A percentile compares a stretch with the other conserved stretches of the same genome.
phyloP scores from a whole-genome alignment of 2,329 filamentous ascomycete species.

The Arachnomyces sp. region DNA sequence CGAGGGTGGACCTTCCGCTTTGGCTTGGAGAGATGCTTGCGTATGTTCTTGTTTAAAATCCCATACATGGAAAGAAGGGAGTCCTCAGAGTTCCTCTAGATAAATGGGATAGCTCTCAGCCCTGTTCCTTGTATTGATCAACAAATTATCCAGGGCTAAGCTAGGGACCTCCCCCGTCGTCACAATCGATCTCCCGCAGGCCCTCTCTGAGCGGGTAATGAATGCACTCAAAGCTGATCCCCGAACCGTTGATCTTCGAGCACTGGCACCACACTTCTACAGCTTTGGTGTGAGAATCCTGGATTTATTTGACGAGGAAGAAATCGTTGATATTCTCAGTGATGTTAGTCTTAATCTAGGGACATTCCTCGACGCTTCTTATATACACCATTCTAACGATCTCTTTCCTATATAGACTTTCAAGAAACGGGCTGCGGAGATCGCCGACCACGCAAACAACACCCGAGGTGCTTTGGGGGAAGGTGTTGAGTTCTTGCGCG shows the following conservation, averaged over 20 bases:
- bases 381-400: neutral
- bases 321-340: constrained; percentile 63
- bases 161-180: constrained; percentile 53
- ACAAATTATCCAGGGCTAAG: constrained; percentile 27
- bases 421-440: constrained; percentile 69
- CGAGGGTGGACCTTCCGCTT: constrained; percentile 73
- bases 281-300: constrained; percentile 75
- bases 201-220: constrained; percentile 70
- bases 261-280: constrained; percentile 82
- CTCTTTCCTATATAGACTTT: constrained; percentile 53
- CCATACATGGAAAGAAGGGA: too few species aligned
- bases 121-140: constrained; percentile 4
- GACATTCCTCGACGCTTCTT: neutral
- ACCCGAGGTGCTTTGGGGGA: constrained; percentile 61
- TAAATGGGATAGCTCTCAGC: neutral
- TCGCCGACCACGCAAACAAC: constrained; percentile 84
- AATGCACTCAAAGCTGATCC: constrained; percentile 89
- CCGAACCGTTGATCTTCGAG: constrained; percentile 72
- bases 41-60: constrained; percentile 38
- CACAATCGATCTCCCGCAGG: constrained; percentile 71
- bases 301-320: constrained; percentile 86
- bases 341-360: constrained; percentile 28
- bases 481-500: constrained; percentile 73
- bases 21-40: constrained; percentile 95
- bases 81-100: constrained; percentile 8